Evolutionary conservation across 1,284 basidiomycete genomes (phyloP).

Genomic region (Phenoliferia sp.): DNA sequence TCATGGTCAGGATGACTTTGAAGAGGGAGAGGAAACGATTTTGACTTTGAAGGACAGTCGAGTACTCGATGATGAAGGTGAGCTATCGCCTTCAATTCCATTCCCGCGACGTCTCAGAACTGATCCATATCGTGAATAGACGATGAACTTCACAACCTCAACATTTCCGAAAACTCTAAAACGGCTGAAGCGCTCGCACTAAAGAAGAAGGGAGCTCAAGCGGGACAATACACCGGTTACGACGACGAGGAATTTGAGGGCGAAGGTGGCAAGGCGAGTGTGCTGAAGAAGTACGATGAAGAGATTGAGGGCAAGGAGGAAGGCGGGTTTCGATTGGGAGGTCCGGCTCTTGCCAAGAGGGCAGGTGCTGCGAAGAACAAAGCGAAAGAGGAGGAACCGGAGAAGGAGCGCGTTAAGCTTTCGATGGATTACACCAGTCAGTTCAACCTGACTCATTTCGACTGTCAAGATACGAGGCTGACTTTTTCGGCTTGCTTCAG

Average conservation of each 20-base stretch:
- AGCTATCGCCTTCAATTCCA: constrained; percentile 23
- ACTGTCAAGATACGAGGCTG: neutral
- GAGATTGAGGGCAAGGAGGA: constrained; percentile 58
- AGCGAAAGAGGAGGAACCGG: constrained; percentile 56
- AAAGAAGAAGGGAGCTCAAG: constrained; percentile 71
- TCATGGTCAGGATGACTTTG: constrained; percentile 86
- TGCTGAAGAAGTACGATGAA: constrained; percentile 92
- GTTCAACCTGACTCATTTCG: constrained; percentile 39
- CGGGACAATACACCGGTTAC: constrained; percentile 78
- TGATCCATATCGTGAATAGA: constrained; percentile 51
- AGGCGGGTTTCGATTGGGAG: constrained; percentile 34
- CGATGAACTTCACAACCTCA: constrained; percentile 94
- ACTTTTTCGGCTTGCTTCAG: constrained; percentile 46
- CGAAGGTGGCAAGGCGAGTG: constrained; percentile 55
- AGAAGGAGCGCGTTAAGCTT: constrained; percentile 69
- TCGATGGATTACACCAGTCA: constrained; percentile 86
- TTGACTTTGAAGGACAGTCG: constrained; percentile 93
- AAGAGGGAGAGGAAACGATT: constrained; percentile 88
- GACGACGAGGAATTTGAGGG: constrained; percentile 57
- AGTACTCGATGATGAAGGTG: constrained; percentile 88
- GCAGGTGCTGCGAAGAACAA: constrained; percentile 48
- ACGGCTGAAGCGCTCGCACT: constrained; percentile 72
- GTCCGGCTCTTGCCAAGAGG: constrained; percentile 13
- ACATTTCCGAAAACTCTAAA: constrained; percentile 79
- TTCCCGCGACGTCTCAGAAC: neutral